Evolutionary conservation across 2,329 filamentous ascomycete genomes (phyloP).

Genomic region (Fusarium albosuccineum): DNA sequence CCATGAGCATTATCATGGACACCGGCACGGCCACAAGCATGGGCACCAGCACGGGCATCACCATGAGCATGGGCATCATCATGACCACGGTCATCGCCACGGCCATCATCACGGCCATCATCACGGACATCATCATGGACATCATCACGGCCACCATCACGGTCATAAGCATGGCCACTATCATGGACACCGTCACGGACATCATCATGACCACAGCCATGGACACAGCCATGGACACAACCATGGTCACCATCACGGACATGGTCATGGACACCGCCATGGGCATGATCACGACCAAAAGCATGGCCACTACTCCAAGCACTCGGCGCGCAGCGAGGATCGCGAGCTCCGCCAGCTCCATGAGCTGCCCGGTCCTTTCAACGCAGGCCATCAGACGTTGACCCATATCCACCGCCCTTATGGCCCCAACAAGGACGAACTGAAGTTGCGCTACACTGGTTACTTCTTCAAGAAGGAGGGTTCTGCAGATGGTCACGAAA

Average conservation of each 20-base stretch:
- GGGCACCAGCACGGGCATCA: not conserved
- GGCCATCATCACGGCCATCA: not conserved
- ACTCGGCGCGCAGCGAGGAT: too few relatives aligned
- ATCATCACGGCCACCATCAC: constrained; percentile 1
- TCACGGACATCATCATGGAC: not conserved
- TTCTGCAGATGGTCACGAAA: too few relatives aligned
- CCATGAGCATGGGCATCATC: not conserved
- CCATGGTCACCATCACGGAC: constrained; percentile 6
- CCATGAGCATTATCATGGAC: constrained; percentile 12
- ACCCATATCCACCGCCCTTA: too few relatives aligned
- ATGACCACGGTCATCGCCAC: not conserved
- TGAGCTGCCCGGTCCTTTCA: too few relatives aligned
- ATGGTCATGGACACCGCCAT: constrained; percentile 12
- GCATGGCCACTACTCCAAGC: not conserved
- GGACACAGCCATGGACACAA: not conserved
- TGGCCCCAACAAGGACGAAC: too few relatives aligned
- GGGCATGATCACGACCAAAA: not conserved
- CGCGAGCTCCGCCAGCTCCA: too few relatives aligned
- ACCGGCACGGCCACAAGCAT: not conserved
- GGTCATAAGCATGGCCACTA: constrained; percentile 8
- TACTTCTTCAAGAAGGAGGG: too few relatives aligned
- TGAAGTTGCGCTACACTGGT: too few relatives aligned
- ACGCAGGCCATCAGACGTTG: too few relatives aligned
- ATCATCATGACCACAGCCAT: constrained; percentile 5
- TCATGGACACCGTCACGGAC: constrained; percentile 10